Conservation (phyloP, 441 rosid species). For the Macaranga tanarius region DNA sequence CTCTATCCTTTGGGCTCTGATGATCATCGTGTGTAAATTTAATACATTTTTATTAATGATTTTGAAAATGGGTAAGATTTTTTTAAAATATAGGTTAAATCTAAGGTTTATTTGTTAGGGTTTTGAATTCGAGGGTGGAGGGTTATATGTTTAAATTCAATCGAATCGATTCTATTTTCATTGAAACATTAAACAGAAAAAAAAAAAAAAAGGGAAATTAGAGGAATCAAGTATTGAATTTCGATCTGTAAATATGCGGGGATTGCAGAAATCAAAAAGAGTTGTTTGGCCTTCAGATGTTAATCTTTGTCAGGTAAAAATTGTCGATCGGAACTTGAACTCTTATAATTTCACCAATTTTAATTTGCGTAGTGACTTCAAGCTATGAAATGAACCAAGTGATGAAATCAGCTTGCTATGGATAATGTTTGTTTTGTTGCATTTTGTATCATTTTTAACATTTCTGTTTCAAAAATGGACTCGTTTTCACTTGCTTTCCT, state of each 20-base stretch:
- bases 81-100: background rate
- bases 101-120: conserved; percentile 5
- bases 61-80: conserved; percentile 10
- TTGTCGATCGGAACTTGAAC: conserved; percentile 8
- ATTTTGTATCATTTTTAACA: background rate
- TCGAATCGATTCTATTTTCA: background rate
- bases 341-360: background rate
- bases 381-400: background rate
- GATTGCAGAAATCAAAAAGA: conserved; percentile 78
- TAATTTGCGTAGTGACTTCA: background rate
- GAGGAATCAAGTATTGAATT: conserved; percentile 16
- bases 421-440: background rate
- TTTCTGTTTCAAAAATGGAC: background rate
- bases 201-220: conserved; percentile 31
- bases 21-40: background rate
- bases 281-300: conserved; percentile 90
- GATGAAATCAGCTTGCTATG: background rate
- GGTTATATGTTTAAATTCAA: conserved; percentile 16
- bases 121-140: conserved; percentile 22
- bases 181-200: conserved; percentile 17
- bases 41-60: conserved; percentile 8
- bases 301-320: conserved; percentile 94
- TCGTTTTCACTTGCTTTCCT: background rate
- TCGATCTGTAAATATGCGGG: conserved; percentile 66
- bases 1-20: background rate